Evolutionary conservation across 345 rosid genomes (phyloP).

Genomic region (Toxicodendron radicans): DNA sequence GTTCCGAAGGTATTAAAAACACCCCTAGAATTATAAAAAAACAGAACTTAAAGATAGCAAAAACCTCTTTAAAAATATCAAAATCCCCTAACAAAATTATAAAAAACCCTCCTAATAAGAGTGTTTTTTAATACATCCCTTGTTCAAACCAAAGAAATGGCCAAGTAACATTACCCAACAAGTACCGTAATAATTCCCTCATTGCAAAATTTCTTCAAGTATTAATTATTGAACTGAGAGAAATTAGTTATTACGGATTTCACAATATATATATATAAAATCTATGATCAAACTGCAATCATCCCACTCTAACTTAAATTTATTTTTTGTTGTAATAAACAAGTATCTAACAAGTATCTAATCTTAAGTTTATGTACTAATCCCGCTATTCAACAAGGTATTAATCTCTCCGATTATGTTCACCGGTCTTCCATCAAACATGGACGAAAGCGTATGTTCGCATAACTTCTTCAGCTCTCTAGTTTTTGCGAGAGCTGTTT

Average conservation of each 20-base stretch:
- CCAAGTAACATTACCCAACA: not conserved
- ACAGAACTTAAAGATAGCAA: too few relatives aligned
- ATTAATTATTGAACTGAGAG: too few relatives aligned
- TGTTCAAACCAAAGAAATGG: too few relatives aligned
- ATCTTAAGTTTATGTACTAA: conserved; percentile 32
- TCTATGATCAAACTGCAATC: not conserved
- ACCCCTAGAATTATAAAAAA: too few relatives aligned
- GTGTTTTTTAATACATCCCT: too few relatives aligned
- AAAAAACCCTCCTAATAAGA: too few relatives aligned
- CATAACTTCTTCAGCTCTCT: conserved; percentile 87
- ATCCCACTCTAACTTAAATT: conserved; percentile 7
- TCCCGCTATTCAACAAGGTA: conserved; percentile 69
- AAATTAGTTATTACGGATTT: too few relatives aligned
- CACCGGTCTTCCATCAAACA: conserved; percentile 96
- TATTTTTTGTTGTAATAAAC: conserved; percentile 18
- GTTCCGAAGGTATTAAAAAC: too few relatives aligned
- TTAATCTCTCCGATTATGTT: conserved; percentile 95
- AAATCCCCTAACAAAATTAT: too few relatives aligned
- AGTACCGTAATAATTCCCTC: not conserved
- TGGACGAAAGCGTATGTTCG: conserved; percentile 80
- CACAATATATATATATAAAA: too few relatives aligned
- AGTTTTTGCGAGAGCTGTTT: conserved; percentile 75
- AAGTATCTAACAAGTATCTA: conserved; percentile 2
- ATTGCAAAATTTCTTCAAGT: too few relatives aligned
- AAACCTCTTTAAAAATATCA: too few relatives aligned